Conservation (phyloP, 257 asterid species). For the Ajuga chamaepitys region DNA sequence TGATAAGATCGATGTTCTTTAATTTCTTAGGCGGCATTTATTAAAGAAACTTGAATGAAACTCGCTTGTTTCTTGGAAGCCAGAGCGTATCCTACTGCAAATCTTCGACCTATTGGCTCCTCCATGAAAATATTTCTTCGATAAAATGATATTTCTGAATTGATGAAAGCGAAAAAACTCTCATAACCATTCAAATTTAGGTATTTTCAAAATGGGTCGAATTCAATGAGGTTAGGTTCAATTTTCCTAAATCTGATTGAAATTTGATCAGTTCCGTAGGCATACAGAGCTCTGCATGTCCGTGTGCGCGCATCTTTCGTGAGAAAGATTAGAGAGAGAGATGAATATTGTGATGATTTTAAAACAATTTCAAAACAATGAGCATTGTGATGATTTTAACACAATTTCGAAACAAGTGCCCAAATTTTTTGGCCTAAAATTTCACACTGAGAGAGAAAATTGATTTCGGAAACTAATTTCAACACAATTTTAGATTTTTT, state of each 20-base stretch:
- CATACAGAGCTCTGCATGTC: conserved; percentile 22
- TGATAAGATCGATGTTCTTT: conserved; percentile 68
- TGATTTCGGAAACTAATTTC: too few species aligned
- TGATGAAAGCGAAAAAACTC: background rate
- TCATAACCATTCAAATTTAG: conserved; percentile 25
- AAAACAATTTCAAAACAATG: too few species aligned
- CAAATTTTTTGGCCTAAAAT: too few species aligned
- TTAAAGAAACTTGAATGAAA: conserved; percentile 49
- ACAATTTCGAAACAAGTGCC: too few species aligned
- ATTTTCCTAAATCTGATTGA: too few species aligned
- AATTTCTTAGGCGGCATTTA: conserved; percentile 43
- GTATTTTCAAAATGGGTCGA: background rate
- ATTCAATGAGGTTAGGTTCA: conserved; percentile 6
- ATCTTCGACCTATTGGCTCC: conserved; percentile 33
- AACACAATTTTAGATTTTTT: too few species aligned
- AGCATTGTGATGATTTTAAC: too few species aligned
- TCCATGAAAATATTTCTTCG: conserved; percentile 22
- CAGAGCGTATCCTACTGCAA: conserved; percentile 63
- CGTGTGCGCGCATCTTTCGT: conserved; percentile 10
- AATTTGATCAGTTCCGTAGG: conserved; percentile 11
- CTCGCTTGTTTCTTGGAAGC: conserved; percentile 72
- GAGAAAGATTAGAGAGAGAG: too few species aligned
- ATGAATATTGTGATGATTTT: too few species aligned
- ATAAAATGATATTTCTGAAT: conserved; percentile 13
- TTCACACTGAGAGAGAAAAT: too few species aligned